These are phyloP conservation scores for Claviceps quebecensis DNA, from an alignment of 2,329 filamentous ascomycete species.

Conservation along the genomic window DNA sequence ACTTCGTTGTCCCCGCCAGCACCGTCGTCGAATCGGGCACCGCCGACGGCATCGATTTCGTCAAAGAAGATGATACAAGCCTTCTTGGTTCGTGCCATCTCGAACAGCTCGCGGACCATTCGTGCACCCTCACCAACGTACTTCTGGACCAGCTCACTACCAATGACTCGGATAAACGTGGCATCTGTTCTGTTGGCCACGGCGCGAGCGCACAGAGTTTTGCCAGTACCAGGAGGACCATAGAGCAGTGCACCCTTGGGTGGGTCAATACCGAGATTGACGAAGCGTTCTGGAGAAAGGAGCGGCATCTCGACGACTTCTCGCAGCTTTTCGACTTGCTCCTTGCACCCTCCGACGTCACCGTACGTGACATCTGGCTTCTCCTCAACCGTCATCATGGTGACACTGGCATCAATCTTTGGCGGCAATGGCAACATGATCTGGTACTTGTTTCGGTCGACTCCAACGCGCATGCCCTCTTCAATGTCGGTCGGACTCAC, in stretches of 20 bases:
- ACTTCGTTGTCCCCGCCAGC: slow-evolving; percentile 96
- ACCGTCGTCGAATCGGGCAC: slow-evolving; percentile 90
- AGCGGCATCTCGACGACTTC: slow-evolving; percentile 98
- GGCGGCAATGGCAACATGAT: slow-evolving; percentile 91
- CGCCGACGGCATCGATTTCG: slow-evolving; percentile 92
- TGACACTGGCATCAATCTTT: slow-evolving; percentile 97
- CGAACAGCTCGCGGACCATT: slow-evolving; percentile 97
- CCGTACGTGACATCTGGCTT: slow-evolving; percentile 99
- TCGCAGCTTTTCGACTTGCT: slow-evolving; percentile 97
- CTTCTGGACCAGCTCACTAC: slow-evolving; percentile 94
- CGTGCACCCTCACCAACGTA: slow-evolving; percentile 96
- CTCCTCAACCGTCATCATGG: slow-evolving; percentile 99
- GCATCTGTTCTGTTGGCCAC: slow-evolving; percentile 97
- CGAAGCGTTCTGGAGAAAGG: slow-evolving; percentile 89
- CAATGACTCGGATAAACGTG: slow-evolving; percentile 97
- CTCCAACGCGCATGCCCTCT: slow-evolving; percentile 96
- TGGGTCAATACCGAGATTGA: slow-evolving; percentile 96
- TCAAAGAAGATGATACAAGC: slow-evolving; percentile 97
- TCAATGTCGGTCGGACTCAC: slow-evolving; percentile 98
- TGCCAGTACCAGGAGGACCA: slow-evolving; percentile 94
- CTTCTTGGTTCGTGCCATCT: slow-evolving; percentile 99
- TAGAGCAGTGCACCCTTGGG: slow-evolving; percentile 96
- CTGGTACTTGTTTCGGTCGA: slow-evolving; percentile 98
- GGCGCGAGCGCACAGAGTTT: slow-evolving; percentile 92
- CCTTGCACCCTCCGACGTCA: slow-evolving; percentile 97